These are phyloP conservation scores for Boletus rubescentipes DNA, from an alignment of 768 basidiomycete genomes.

Conservation along the genomic window DNA sequence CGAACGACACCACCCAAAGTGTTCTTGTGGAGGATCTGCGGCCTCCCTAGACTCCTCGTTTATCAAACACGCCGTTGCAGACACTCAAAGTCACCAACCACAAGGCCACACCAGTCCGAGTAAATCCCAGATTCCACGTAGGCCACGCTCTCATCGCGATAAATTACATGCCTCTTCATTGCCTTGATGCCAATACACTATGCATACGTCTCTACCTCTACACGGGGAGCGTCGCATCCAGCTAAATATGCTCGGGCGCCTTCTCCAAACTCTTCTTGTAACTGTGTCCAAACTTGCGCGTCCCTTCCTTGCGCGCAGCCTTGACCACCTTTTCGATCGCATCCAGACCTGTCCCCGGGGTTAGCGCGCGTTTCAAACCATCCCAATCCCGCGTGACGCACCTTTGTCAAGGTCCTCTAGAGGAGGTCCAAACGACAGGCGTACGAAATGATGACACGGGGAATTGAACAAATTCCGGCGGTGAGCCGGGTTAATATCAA, in stretches of 20 bases:
- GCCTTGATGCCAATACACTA: slow-evolving; percentile 25
- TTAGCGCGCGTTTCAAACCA: neutral
- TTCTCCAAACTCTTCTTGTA: slow-evolving; percentile 59
- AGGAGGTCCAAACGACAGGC: slow-evolving; percentile 84
- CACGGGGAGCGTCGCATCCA: no score
- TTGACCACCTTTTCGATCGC: slow-evolving; percentile 79
- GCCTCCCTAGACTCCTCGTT: slow-evolving; percentile 81
- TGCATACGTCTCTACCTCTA: no score
- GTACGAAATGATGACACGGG: slow-evolving; percentile 87
- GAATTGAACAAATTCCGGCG: slow-evolving; percentile 88
- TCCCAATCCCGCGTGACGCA: slow-evolving; percentile 19
- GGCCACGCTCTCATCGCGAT: no score
- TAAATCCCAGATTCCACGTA: slow-evolving; percentile 60
- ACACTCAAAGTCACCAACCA: slow-evolving; percentile 82
- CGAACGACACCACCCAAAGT: slow-evolving; percentile 74
- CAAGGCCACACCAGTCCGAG: no score
- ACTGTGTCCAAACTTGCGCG: slow-evolving; percentile 64
- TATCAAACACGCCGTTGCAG: slow-evolving; percentile 72
- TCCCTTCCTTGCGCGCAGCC: slow-evolving; percentile 63
- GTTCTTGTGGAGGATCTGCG: slow-evolving; percentile 87
- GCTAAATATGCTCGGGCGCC: slow-evolving; percentile 27
- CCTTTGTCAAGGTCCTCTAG: slow-evolving; percentile 78
- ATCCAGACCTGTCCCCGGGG: slow-evolving; percentile 62
- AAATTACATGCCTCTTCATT: no score
- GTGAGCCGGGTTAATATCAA: slow-evolving; percentile 75